Evolutionary conservation across 2,329 filamentous ascomycete genomes (phyloP), one percentile per base, ranked within the genome.

Genomic region (Sporothrix dimorphospora): DNA sequence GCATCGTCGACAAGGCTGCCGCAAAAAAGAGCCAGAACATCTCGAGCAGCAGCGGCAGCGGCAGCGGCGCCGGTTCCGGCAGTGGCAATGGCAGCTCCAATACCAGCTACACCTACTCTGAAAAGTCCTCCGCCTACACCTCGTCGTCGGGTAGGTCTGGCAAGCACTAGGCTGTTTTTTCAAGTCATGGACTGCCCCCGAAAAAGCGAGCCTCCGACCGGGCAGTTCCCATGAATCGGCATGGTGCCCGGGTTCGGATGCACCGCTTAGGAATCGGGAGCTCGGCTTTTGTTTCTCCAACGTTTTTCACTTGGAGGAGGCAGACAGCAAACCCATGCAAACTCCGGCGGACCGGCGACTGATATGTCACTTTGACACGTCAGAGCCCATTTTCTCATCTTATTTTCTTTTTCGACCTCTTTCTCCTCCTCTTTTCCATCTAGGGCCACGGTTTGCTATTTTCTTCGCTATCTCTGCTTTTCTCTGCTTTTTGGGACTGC

Each of bases 281-380:
- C 38, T 65, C 38, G 59, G 59, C 59, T 66, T 8, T 34, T 66
- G 16, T 49, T 34, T 49, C 42, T 66, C 42, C 24, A 49, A 34
- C 42, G 9, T 5, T 14, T 3, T 42, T 38, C 38, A 27, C 59
- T 65, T 65, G 38, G 59, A 65, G 21, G 59, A 65, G 12, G 9
- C 16, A 12, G 38, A 40, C 38, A 65, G 59, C 59, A 45, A 45
- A 65, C 38, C 59, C 59, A 65, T 45, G 59, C 59, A 65, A 45
- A 65, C 38, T 45, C 59, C 59, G 59, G 19, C 59, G 38, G 59
- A 65, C 38, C 21, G 59, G 59, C 38, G 59, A 65, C 38, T 65
- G 59, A 65, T 40, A 65, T 27, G 34, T 65, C 59, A 65, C 38
- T 65, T 65, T 65, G 59, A 65, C 59, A 65, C 59, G 59, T 65